Conservation (phyloP, 805 yeast species). For the Danielia oregonensis region DNA sequence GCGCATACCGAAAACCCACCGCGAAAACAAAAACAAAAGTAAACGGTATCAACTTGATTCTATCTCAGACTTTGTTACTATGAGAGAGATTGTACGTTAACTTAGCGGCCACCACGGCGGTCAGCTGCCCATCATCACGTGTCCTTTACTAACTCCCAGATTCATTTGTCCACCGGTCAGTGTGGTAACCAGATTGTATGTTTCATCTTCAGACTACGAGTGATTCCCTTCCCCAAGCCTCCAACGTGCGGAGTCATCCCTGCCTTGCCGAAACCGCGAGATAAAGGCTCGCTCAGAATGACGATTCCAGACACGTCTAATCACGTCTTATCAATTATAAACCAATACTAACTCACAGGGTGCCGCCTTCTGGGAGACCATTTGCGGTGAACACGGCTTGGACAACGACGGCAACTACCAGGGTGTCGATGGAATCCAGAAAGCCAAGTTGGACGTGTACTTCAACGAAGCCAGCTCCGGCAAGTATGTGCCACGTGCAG, state of each 20-base stretch:
- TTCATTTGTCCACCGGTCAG: slow-evolving; percentile 96
- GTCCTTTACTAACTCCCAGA: slow-evolving; percentile 45
- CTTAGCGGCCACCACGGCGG: not conserved
- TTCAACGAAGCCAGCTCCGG: slow-evolving; percentile 84
- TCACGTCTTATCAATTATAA: not conserved
- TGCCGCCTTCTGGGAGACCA: slow-evolving; percentile 92
- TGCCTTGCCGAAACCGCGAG: too few species aligned
- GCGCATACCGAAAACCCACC: slow-evolving; percentile 14
- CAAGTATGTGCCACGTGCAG: slow-evolving; percentile 92
- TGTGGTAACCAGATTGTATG: slow-evolving; percentile 96
- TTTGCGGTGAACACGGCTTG: slow-evolving; percentile 83
- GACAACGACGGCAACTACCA: slow-evolving; percentile 72
- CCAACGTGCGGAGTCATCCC: too few species aligned
- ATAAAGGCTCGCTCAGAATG: not conserved
- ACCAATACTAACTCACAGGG: slow-evolving; percentile 47
- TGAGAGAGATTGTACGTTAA: slow-evolving; percentile 28
- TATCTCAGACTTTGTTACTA: too few species aligned
- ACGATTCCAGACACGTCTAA: not conserved
- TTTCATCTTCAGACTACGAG: too few species aligned
- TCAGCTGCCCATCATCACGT: not conserved
- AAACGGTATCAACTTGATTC: too few species aligned
- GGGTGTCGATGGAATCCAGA: slow-evolving; percentile 40
- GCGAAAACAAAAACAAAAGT: slow-evolving; percentile 19
- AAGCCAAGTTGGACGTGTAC: slow-evolving; percentile 69
- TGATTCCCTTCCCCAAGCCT: too few species aligned